Conservation (phyloP, 495 filamentous ascomycete species). For the Daldinia caldariorum region DNA sequence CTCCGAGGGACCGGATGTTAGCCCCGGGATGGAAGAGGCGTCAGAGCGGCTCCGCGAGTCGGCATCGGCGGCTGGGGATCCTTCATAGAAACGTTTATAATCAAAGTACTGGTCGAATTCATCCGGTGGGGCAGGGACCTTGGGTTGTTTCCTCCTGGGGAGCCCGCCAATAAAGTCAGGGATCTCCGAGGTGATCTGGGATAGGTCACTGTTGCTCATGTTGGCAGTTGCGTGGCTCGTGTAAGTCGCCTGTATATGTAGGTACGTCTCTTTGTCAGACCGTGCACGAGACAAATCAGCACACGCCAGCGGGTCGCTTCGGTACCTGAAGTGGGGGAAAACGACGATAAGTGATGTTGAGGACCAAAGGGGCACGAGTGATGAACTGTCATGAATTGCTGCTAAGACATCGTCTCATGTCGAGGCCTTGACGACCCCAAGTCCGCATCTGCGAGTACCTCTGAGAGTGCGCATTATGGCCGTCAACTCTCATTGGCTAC, state of each 20-base stretch:
- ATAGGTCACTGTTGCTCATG: slow-evolving; percentile 46
- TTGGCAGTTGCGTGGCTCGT: slow-evolving; percentile 51
- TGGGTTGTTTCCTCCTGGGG: slow-evolving; percentile 24
- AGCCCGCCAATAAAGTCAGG: slow-evolving; percentile 49
- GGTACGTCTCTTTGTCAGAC: slow-evolving; percentile 52
- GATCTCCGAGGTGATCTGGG: slow-evolving; percentile 49
- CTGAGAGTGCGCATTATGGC: slow-evolving; percentile 35
- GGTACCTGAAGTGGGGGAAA: slow-evolving; percentile 51
- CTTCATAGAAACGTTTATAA: slow-evolving; percentile 46
- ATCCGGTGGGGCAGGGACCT: slow-evolving; percentile 38
- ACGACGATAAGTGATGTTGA: slow-evolving; percentile 52
- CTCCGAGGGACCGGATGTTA: slow-evolving; percentile 49
- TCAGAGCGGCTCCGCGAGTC: slow-evolving; percentile 49
- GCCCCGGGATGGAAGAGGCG: slow-evolving; percentile 48
- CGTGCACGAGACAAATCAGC: slow-evolving; percentile 53
- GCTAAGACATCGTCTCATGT: slow-evolving; percentile 51
- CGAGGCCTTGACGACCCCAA: slow-evolving; percentile 48
- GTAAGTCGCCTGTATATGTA: slow-evolving; percentile 51
- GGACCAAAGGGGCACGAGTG: slow-evolving; percentile 48
- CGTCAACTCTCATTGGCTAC: slow-evolving; percentile 37
- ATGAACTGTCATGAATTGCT: slow-evolving; percentile 52
- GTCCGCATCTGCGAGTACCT: slow-evolving; percentile 51
- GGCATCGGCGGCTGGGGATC: slow-evolving; percentile 44
- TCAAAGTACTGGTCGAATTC: slow-evolving; percentile 50
- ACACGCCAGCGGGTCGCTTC: slow-evolving; percentile 49